A percentile compares a stretch with the other conserved stretches of the same genome.
Evolutionary conservation across 345 rosid species (phyloP).

Genomic region (Lepidium aucheri): DNA sequence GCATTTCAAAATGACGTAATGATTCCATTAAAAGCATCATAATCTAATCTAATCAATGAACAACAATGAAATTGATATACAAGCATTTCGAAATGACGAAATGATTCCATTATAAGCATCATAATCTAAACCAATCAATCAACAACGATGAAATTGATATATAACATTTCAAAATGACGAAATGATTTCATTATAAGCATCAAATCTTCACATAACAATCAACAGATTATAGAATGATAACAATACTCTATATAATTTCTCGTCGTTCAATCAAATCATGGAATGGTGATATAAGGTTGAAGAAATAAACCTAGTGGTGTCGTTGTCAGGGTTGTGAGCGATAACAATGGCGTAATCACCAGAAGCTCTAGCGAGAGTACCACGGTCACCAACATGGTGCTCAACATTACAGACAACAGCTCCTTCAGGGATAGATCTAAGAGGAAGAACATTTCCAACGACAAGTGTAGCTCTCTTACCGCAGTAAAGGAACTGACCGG

Average conservation of each 20-base stretch:
- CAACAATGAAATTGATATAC: no score
- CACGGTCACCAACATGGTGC: slow-evolving; percentile 70
- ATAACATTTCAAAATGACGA: no score
- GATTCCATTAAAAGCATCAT: no score
- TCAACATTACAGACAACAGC: slow-evolving; percentile 71
- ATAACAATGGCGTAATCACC: slow-evolving; percentile 61
- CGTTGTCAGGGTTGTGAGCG: slow-evolving; percentile 62
- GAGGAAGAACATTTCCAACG: slow-evolving; percentile 50
- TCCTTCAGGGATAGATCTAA: slow-evolving; percentile 64
- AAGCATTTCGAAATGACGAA: no score
- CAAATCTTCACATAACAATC: neutral
- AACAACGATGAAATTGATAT: neutral
- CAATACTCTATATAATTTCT: neutral
- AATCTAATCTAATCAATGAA: neutral
- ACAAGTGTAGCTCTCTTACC: slow-evolving; percentile 45
- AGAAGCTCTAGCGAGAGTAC: slow-evolving; percentile 44
- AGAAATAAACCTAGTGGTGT: slow-evolving; percentile 42
- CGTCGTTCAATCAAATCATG: neutral
- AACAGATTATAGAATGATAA: neutral
- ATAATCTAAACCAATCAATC: neutral
- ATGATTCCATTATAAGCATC: neutral
- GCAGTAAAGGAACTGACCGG: slow-evolving; percentile 52
- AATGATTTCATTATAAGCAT: no score
- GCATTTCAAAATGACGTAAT: no score
- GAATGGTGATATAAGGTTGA: neutral